These are phyloP conservation scores for Lablab purpureus DNA, from an alignment of 306 rosid genomes.

Conservation along the genomic window DNA sequence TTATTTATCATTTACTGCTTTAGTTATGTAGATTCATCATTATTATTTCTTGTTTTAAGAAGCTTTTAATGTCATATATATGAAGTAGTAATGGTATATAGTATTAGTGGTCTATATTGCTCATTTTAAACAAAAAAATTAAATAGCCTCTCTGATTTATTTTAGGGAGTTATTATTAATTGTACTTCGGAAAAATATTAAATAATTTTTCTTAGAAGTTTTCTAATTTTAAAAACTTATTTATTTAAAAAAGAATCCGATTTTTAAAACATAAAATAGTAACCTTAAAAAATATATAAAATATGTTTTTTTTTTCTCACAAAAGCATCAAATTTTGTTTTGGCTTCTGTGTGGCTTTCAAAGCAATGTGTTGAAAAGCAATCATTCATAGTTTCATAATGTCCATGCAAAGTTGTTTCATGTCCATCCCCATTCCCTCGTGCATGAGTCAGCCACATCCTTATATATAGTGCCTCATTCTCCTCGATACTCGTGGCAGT, in stretches of 20 bases:
- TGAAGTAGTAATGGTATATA: background rate
- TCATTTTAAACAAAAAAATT: background rate
- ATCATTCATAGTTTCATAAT: constrained; percentile 40
- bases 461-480: constrained; percentile 50
- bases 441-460: constrained; percentile 38
- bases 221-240: background rate
- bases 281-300: background rate
- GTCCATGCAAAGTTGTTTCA: constrained; percentile 46
- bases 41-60: constrained; percentile 12
- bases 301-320: background rate
- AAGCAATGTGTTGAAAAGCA: constrained; percentile 38
- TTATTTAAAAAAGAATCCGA: background rate
- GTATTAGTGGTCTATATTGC: background rate
- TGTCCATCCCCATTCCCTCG: constrained; percentile 22
- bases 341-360: constrained; percentile 45
- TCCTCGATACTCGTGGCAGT: constrained; percentile 31
- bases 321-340: constrained; percentile 12
- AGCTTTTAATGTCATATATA: constrained; percentile 8
- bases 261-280: background rate
- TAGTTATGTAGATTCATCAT: background rate
- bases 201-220: background rate
- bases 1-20: background rate
- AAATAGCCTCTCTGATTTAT: background rate
- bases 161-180: background rate
- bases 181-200: background rate